Base-by-base conservation (phyloP, 495 filamentous ascomycete species). In the Astrothelium macrocarpum region DNA sequence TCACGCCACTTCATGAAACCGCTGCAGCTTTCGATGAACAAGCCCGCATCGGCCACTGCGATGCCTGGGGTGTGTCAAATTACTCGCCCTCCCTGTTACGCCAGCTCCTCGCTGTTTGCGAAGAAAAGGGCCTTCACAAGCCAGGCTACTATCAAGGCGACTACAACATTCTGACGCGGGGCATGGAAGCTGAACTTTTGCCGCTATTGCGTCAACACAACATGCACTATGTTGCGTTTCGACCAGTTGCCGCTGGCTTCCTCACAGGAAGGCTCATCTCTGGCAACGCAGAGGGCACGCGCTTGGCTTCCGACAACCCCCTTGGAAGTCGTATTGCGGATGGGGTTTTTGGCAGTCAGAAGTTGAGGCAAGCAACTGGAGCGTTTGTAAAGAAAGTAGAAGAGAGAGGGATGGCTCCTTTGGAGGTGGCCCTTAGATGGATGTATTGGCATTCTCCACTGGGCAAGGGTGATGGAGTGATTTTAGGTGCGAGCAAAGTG, bases 391-490 rank as follows among this genome's bases (percentile, higher is more conserved):
- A 25, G 29, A 42, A 23, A 43, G 59, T 62, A 20, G 62, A 63
- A 42, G 59, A 65, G 1, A 58, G 71, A 11, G 64, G 69, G 4
- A 64, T 76, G 7, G 69, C 61, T 18, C 61, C 66, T 2, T 49
- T 67, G 23, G 73, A 74, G 31, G 72, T 71, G 18, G 73, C 69
- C 59, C 62, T 77, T 11, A 70, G 74, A 12, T 78, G 75, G 74
- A 64, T 75, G 2, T 70, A 67, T 28, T 69, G 73, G 53, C 73
- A 77, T 66, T 77, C 70, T 0, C 64, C 43, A 18, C 36, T 78
- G 45, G n/a, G 58, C 10, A 62, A 71, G 1, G 65, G 59, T 14
- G 76, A 79, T 53, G 72, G 73, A 10, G 66, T 77, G 1, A 72
- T 79, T 53, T 53, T 77, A 18, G 76, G 75, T 0, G 72, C 71